These are phyloP conservation scores for Leptographium flavum DNA, from an alignment of 2,329 filamentous ascomycete genomes.

Conservation along the genomic window DNA sequence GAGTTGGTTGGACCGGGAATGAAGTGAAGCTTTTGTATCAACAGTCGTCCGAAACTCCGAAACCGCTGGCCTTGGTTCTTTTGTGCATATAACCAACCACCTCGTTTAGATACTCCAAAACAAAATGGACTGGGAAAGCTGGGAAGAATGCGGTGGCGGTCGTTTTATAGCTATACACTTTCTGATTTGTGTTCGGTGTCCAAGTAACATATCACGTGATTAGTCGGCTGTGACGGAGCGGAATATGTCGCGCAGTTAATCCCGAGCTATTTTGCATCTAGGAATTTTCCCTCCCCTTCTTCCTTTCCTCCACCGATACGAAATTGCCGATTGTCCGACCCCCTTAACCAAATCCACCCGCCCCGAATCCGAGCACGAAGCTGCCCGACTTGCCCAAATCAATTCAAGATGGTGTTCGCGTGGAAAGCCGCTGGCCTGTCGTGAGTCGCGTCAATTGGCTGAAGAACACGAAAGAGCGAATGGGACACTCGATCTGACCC, in stretches of 20 bases:
- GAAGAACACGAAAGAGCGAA: neutral
- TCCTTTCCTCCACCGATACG: slow-evolving; percentile 1
- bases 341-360: neutral
- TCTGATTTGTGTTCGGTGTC: neutral
- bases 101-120: slow-evolving; percentile 19
- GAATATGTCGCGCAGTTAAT: slow-evolving; percentile 6
- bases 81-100: slow-evolving; percentile 32
- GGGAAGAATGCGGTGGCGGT: neutral
- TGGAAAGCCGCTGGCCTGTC: slow-evolving; percentile 97
- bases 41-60: slow-evolving; percentile 5
- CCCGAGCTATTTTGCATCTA: slow-evolving; percentile 5
- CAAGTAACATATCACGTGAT: neutral
- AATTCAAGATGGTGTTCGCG: slow-evolving; percentile 77
- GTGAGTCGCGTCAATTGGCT: slow-evolving; percentile 41
- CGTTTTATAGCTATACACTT: neutral
- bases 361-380: neutral
- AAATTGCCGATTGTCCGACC: neutral
- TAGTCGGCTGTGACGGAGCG: slow-evolving; percentile 1
- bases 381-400: slow-evolving; percentile 2
- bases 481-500: neutral
- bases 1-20: neutral
- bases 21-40: slow-evolving; percentile 9
- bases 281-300: neutral
- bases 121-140: neutral
- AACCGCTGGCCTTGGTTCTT: neutral